These are phyloP conservation scores for Blastobotrys indianensis DNA, from an alignment of 1,139 yeast genomes.

Conservation along the genomic window DNA sequence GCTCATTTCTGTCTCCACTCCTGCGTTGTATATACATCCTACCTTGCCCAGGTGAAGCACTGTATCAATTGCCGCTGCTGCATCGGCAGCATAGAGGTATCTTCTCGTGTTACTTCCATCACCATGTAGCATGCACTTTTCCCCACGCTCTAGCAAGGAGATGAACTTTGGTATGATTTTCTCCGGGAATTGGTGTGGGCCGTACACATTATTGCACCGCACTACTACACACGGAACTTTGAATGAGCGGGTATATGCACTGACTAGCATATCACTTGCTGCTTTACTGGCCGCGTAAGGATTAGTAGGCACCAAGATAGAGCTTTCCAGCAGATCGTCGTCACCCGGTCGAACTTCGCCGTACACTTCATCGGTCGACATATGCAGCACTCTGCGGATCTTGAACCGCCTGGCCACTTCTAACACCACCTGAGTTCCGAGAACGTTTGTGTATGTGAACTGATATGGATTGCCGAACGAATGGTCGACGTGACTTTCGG, in stretches of 20 bases:
- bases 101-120: slow-evolving; percentile 43
- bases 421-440: slow-evolving; percentile 47
- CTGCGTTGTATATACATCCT: slow-evolving; percentile 45
- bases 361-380: slow-evolving; percentile 61
- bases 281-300: slow-evolving; percentile 61
- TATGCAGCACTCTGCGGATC: slow-evolving; percentile 39
- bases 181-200: slow-evolving; percentile 53
- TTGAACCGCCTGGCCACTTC: slow-evolving; percentile 38
- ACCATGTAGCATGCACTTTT: slow-evolving; percentile 42
- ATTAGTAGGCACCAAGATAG: slow-evolving; percentile 46
- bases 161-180: slow-evolving; percentile 47
- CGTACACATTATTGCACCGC: slow-evolving; percentile 53
- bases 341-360: slow-evolving; percentile 37
- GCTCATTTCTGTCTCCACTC: slow-evolving; percentile 42
- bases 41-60: slow-evolving; percentile 32
- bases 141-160: slow-evolving; percentile 27
- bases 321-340: slow-evolving; percentile 36
- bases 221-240: slow-evolving; percentile 42
- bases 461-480: slow-evolving; percentile 45
- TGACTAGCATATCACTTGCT: slow-evolving; percentile 46
- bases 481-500: slow-evolving; percentile 53
- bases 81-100: slow-evolving; percentile 47
- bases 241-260: slow-evolving; percentile 44
- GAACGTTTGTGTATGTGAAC: slow-evolving; percentile 45
- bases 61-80: slow-evolving; percentile 41